A percentile compares a stretch with the other conserved stretches of the same genome.
These are phyloP conservation scores for Debaryomyces hansenii DNA, from an alignment of 805 yeast species.

Conservation along the genomic window DNA sequence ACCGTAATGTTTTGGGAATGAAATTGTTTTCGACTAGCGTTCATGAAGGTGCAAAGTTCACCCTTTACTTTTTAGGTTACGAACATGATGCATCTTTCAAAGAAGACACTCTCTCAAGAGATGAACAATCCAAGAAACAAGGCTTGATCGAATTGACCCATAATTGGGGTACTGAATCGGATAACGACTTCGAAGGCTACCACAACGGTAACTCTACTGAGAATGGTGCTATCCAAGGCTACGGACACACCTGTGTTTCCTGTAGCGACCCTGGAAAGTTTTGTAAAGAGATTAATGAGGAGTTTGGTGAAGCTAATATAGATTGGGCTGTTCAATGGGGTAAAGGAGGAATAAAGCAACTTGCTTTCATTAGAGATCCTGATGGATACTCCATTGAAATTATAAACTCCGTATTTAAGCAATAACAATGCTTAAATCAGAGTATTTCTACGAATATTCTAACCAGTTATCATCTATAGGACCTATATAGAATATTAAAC, in stretches of 20 bases:
- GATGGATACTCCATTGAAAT: conserved; percentile 88
- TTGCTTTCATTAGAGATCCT: conserved; percentile 83
- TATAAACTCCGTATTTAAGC: conserved; percentile 39
- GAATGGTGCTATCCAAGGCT: conserved; percentile 69
- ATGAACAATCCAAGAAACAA: conserved; percentile 48
- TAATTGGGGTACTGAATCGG: conserved; percentile 93
- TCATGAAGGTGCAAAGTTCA: conserved; percentile 71
- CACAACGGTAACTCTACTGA: conserved; percentile 72
- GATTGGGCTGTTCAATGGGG: conserved; percentile 61
- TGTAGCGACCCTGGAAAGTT: conserved; percentile 60
- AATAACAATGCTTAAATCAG: no score
- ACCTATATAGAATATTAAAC: no score
- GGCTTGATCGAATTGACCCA: conserved; percentile 87
- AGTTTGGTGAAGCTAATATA: conserved; percentile 35
- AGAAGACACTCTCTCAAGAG: conserved; percentile 35
- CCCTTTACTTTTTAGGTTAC: conserved; percentile 84
- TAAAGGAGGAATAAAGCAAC: conserved; percentile 53
- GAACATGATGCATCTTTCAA: conserved; percentile 44
- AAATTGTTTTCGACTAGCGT: conserved; percentile 58
- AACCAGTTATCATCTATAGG: no score
- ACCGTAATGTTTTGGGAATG: conserved; percentile 80
- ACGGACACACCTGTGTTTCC: conserved; percentile 80
- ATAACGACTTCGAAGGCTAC: conserved; percentile 66
- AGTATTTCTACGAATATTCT: no score
- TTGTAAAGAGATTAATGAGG: conserved; percentile 51